phyloP scores from a whole-genome alignment of 768 basidiomycete genomes.

The Tulasnella sp. region DNA sequence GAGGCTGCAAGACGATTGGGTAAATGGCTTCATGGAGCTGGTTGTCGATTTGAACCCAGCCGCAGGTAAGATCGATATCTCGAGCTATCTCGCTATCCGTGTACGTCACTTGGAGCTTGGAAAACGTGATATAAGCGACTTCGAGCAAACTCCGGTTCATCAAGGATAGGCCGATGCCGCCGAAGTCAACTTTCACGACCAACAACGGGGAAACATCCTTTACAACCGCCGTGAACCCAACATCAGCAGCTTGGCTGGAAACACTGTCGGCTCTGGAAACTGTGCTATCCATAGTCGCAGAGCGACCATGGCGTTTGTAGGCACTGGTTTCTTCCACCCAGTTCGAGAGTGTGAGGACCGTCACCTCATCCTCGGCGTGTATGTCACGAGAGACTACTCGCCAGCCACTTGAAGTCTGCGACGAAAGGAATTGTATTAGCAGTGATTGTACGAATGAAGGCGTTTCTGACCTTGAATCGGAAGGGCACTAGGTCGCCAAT shows the following conservation, averaged over 20 bases:
- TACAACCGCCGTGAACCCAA: conserved; percentile 74
- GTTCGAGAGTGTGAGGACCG: conserved; percentile 82
- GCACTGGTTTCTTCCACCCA: conserved; percentile 85
- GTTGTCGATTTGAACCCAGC: conserved; percentile 93
- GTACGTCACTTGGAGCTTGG: conserved; percentile 82
- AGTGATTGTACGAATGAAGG: not conserved
- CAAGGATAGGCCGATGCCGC: conserved; percentile 90
- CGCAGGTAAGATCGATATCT: conserved; percentile 76
- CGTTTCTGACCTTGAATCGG: conserved; percentile 65
- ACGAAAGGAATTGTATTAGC: conserved; percentile 43
- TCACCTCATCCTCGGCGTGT: conserved; percentile 82
- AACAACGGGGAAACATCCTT: conserved; percentile 69
- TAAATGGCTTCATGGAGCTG: conserved; percentile 95
- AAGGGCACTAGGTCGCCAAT: conserved; percentile 92
- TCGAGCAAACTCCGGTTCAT: conserved; percentile 86
- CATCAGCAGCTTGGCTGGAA: conserved; percentile 65
- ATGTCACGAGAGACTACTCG: conserved; percentile 86
- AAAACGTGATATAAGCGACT: conserved; percentile 83
- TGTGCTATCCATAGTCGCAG: conserved; percentile 42
- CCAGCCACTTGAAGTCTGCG: conserved; percentile 51
- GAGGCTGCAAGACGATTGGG: conserved; percentile 94
- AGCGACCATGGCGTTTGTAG: conserved; percentile 75
- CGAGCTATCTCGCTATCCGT: conserved; percentile 77
- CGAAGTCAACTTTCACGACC: conserved; percentile 71
- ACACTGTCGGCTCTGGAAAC: conserved; percentile 69